phyloP scores from a whole-genome alignment of 768 basidiomycete species.

The Serendipita vermifera region DNA sequence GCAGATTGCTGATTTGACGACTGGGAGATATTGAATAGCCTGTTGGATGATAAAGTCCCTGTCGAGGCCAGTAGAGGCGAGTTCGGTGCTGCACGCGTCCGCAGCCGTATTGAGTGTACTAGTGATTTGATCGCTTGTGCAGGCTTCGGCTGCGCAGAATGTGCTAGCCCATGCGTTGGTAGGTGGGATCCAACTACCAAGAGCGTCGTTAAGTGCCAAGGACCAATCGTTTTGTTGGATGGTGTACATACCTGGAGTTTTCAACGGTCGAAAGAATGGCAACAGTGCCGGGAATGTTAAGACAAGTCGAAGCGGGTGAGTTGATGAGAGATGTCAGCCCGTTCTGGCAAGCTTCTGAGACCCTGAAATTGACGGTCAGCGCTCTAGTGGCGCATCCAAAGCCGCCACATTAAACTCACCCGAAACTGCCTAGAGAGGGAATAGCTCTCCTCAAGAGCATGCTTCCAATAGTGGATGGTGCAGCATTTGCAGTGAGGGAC shows the following conservation, averaged over 20 bases:
- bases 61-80: background rate
- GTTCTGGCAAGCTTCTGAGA: slow-evolving; percentile 1
- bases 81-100: background rate
- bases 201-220: no score
- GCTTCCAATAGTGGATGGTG: no score
- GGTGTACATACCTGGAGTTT: no score
- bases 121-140: slow-evolving; percentile 7
- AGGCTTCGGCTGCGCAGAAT: background rate
- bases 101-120: background rate
- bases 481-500: no score
- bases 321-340: background rate
- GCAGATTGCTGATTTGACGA: background rate
- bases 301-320: background rate
- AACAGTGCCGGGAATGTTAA: background rate
- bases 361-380: no score
- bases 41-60: background rate
- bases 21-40: background rate
- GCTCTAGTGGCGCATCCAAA: no score
- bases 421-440: no score
- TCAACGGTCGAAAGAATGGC: slow-evolving; percentile 6
- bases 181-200: slow-evolving; percentile 5
- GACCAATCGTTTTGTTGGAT: no score
- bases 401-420: no score
- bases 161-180: background rate
- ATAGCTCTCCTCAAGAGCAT: no score